phyloP scores from a whole-genome alignment of 2,329 filamentous ascomycete genomes.

The Trichoderma semiorbis region DNA sequence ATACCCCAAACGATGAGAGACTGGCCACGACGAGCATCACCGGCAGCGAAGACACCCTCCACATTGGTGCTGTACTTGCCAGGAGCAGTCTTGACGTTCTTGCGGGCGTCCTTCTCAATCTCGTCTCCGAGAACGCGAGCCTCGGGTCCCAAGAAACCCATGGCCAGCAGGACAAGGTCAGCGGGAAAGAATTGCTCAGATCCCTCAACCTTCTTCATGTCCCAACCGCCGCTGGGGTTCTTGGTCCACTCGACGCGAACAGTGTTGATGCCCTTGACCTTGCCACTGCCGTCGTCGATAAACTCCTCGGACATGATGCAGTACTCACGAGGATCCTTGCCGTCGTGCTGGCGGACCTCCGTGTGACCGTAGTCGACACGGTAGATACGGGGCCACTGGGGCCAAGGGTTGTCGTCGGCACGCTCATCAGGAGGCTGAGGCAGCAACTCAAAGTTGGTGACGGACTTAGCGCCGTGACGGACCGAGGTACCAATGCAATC shows the following conservation, averaged over 20 bases:
- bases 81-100: slow-evolving; percentile 91
- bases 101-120: slow-evolving; percentile 85
- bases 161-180: slow-evolving; percentile 88
- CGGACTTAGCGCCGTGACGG: slow-evolving; percentile 90
- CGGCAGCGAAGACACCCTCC: slow-evolving; percentile 85
- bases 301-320: slow-evolving; percentile 99
- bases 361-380: slow-evolving; percentile 97
- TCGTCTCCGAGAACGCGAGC: slow-evolving; percentile 81
- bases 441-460: slow-evolving; percentile 93
- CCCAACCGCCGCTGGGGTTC: slow-evolving; percentile 84
- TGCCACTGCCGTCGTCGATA: slow-evolving; percentile 80
- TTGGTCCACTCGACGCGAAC: slow-evolving; percentile 95
- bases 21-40: slow-evolving; percentile 92
- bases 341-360: slow-evolving; percentile 93
- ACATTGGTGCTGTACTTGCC: slow-evolving; percentile 88
- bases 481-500: slow-evolving; percentile 97
- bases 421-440: slow-evolving; percentile 89
- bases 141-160: slow-evolving; percentile 96
- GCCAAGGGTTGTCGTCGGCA: slow-evolving; percentile 94
- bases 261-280: slow-evolving; percentile 94
- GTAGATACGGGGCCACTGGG: slow-evolving; percentile 96
- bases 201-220: slow-evolving; percentile 96
- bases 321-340: slow-evolving; percentile 93
- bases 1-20: slow-evolving; percentile 98
- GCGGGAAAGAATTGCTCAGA: slow-evolving; percentile 96